These are phyloP conservation scores for Cornus suecica DNA, from an alignment of 148 eudicot genomes.

Conservation along the genomic window DNA sequence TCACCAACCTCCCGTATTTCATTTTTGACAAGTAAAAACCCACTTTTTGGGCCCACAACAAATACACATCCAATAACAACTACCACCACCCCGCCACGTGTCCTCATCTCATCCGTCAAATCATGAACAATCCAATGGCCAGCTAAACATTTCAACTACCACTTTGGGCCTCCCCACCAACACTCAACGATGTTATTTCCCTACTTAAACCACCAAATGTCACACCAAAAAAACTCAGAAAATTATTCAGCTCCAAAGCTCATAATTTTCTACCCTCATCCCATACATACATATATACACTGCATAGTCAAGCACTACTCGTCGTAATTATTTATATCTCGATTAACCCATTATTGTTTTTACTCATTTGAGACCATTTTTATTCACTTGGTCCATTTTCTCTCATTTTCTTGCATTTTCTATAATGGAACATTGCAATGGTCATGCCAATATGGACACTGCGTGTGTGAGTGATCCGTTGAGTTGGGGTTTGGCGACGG, in stretches of 20 bases:
- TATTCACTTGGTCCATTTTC: no score
- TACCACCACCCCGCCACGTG: constrained; percentile 10
- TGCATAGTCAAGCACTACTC: not conserved
- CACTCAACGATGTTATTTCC: not conserved
- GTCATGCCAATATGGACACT: not conserved
- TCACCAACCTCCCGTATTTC: no score
- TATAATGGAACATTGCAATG: not conserved
- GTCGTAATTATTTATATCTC: not conserved
- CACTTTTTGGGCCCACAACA: not conserved
- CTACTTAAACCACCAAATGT: constrained; percentile 18
- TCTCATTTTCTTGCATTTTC: not conserved
- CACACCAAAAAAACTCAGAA: constrained; percentile 5
- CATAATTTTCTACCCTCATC: constrained; percentile 2
- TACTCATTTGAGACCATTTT: no score
- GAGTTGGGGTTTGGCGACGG: constrained; percentile 28
- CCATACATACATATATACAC: not conserved
- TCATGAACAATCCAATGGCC: constrained; percentile 19
- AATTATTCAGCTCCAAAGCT: not conserved
- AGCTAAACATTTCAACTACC: constrained; percentile 19
- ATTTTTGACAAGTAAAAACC: not conserved
- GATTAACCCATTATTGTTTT: no score
- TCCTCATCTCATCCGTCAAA: not conserved
- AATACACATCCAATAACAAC: not conserved
- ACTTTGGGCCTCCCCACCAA: constrained; percentile 6
- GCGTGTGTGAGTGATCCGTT: constrained; percentile 13